These are phyloP conservation scores for Lasiodiplodia theobromae DNA, from an alignment of 2,329 filamentous ascomycete species.

Conservation along the genomic window DNA sequence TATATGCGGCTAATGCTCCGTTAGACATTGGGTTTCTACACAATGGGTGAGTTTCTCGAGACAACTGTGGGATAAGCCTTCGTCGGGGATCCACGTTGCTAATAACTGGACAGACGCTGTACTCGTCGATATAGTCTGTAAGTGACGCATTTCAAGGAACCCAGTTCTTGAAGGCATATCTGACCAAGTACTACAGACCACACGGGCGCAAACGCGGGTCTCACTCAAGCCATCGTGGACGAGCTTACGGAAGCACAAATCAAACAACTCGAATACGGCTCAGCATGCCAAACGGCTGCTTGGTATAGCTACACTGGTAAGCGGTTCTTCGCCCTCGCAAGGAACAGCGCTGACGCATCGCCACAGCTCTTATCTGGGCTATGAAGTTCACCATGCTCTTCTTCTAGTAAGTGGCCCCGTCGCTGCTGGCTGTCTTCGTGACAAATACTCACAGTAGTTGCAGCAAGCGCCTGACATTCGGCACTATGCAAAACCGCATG, in stretches of 20 bases:
- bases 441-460: background rate
- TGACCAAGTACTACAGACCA: constrained; percentile 33
- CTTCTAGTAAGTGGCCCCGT: constrained; percentile 33
- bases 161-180: background rate
- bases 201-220: constrained; percentile 41
- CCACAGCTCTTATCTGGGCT: constrained; percentile 46
- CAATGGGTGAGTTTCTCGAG: constrained; percentile 34
- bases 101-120: constrained; percentile 37
- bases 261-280: constrained; percentile 41
- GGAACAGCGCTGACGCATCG: constrained; percentile 35
- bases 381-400: constrained; percentile 43
- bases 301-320: constrained; percentile 43
- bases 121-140: constrained; percentile 47
- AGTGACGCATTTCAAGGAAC: constrained; percentile 5
- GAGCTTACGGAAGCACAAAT: constrained; percentile 41
- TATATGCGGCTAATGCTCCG: background rate
- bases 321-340: constrained; percentile 13
- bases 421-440: constrained; percentile 32
- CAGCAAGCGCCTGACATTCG: constrained; percentile 42
- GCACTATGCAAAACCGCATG: constrained; percentile 40
- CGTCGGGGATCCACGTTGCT: background rate
- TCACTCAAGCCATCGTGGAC: constrained; percentile 32
- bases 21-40: constrained; percentile 41
- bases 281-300: constrained; percentile 47
- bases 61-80: background rate